phyloP scores from a whole-genome alignment of 352 stramenopile genomes.

The Aphanomyces invadans region DNA sequence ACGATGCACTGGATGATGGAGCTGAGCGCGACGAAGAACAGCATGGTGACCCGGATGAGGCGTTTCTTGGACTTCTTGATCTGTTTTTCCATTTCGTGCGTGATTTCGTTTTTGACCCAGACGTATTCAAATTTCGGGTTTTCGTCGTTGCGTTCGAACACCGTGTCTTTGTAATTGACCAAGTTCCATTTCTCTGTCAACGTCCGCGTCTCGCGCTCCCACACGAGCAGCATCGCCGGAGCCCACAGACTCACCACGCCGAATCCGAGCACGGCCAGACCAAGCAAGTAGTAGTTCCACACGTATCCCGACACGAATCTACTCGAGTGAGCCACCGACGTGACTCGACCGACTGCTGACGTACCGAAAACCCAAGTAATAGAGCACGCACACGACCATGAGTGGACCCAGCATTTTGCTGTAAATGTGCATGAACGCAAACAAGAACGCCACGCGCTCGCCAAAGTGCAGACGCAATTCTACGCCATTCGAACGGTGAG shows the following conservation, averaged over 20 bases:
- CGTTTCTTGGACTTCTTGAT: conserved; percentile 77
- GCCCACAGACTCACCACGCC: conserved; percentile 76
- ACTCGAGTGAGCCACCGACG: background rate
- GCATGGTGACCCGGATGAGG: conserved; percentile 80
- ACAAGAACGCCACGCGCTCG: conserved; percentile 79
- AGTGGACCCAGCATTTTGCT: conserved; percentile 77
- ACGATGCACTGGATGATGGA: conserved; percentile 74
- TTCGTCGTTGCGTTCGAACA: conserved; percentile 82
- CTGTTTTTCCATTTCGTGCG: conserved; percentile 83
- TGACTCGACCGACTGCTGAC: conserved; percentile 22
- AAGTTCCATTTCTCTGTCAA: conserved; percentile 85
- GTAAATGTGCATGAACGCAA: conserved; percentile 88
- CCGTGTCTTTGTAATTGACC: conserved; percentile 81
- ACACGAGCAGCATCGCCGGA: conserved; percentile 74
- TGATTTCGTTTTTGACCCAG: conserved; percentile 82
- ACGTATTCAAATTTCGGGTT: conserved; percentile 81
- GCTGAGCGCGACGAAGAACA: conserved; percentile 70
- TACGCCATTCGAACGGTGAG: background rate
- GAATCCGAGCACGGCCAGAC: conserved; percentile 57
- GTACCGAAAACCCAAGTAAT: conserved; percentile 75
- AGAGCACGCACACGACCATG: conserved; percentile 51
- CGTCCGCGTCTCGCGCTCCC: conserved; percentile 74
- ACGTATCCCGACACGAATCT: conserved; percentile 30
- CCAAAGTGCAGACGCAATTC: conserved; percentile 82
- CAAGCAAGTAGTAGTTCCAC: conserved; percentile 71